Conservation (phyloP, 1,139 yeast genomes). For the Hyphopichia pseudoburtonii region DNA sequence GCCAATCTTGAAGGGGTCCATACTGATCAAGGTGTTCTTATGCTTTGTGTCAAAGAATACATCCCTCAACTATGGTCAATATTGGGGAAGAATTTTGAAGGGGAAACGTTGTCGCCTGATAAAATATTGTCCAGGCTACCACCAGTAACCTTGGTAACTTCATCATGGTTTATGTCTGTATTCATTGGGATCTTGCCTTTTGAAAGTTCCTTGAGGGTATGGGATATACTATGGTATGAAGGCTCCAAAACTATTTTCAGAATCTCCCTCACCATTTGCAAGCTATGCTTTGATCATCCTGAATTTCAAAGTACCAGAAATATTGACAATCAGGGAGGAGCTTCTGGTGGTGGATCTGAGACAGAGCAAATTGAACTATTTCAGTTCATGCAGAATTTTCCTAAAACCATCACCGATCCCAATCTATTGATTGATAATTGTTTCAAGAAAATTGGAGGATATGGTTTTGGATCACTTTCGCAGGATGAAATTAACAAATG, state of each 20-base stretch:
- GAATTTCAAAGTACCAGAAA: constrained; percentile 22
- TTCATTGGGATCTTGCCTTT: constrained; percentile 87
- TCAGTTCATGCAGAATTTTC: constrained; percentile 81
- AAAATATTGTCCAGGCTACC: constrained; percentile 72
- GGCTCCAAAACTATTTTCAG: constrained; percentile 87
- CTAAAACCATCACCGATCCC: constrained; percentile 72
- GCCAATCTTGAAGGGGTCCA: constrained; percentile 90
- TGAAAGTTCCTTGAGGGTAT: constrained; percentile 81
- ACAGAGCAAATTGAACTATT: constrained; percentile 82
- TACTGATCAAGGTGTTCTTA: constrained; percentile 90
- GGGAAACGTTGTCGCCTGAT: constrained; percentile 52
- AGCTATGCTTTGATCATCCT: constrained; percentile 67
- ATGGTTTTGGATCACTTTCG: constrained; percentile 66
- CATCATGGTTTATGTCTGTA: constrained; percentile 97
- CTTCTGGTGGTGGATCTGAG: constrained; percentile 21
- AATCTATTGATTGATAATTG: constrained; percentile 69
- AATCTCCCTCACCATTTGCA: constrained; percentile 78
- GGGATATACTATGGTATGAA: constrained; percentile 95
- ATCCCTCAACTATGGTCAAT: constrained; percentile 78
- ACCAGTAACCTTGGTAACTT: constrained; percentile 88
- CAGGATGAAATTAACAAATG: constrained; percentile 82
- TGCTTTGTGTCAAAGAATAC: constrained; percentile 82
- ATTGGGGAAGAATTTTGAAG: constrained; percentile 45
- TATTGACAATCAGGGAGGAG: constrained; percentile 13
- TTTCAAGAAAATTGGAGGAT: constrained; percentile 70